Base-by-base conservation (phyloP, 257 asterid genomes). In the Anisodus acutangulus region DNA sequence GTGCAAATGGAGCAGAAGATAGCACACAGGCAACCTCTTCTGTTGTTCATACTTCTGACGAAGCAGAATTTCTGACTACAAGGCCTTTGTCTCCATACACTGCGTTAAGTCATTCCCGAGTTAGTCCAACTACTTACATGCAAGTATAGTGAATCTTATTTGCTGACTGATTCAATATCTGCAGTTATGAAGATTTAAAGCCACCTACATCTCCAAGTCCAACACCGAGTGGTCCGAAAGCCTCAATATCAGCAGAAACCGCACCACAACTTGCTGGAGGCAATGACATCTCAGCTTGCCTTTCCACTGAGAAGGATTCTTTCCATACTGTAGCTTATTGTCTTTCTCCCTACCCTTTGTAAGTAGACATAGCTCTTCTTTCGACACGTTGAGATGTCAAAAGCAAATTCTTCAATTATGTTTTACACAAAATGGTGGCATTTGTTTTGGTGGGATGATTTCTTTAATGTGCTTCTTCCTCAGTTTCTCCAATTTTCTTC, bases 191-290 rank as follows among this genome's bases (percentile, higher is more conserved):
- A 86, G 95, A 90, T 86, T 88, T 91, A 86, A 93, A 90, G 87
- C 97, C 97, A 51, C 94, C 97, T 39, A 89, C 83, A 86, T 91
- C 97, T 53, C 97, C 97, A 19, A 88, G 89, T 69, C 94, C 97
- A 74, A 88, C 90, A 47, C 90, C 91, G 8, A 93, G 95, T 83
- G 87, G 90, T 85, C 81, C 88, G 39, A 91, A 80, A 84, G 47
- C 85, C 86, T 63, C 82, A 2, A 82, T 87, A 60, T 85, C 86
- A 64, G 26, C 80, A 62, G 88, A 85, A 74, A 85, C 41, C 59
- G 37, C 82, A 83, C 26, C 87, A 69, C 87, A 82, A 49, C 78
- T 88, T 67, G 79, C 78, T 31, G 88, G 66, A 35, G 90, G 90
- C 78, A 86, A 86, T 78, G 89, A 85, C 60, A 86, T 81, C 39